These are phyloP conservation scores for Phytopythium chamaehyphon DNA, from an alignment of 352 stramenopile species.

Conservation along the genomic window DNA sequence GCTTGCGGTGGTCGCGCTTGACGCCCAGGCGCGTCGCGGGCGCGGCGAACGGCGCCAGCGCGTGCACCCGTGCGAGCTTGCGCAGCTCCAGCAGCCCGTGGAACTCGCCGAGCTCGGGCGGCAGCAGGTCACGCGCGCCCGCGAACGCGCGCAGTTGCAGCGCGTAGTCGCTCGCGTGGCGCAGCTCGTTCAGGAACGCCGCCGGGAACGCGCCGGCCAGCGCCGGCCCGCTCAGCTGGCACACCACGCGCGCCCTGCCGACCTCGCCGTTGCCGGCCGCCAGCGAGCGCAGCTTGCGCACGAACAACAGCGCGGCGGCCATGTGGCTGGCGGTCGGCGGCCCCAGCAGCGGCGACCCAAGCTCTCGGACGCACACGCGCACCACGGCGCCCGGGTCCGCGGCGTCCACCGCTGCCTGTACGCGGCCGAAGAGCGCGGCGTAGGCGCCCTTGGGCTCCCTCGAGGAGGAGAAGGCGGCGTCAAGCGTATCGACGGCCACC, in stretches of 20 bases:
- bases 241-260: slow-evolving; percentile 13
- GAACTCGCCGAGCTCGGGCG: slow-evolving; percentile 56
- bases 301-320: slow-evolving; percentile 32
- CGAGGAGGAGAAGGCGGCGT: background rate
- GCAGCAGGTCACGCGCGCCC: slow-evolving; percentile 50
- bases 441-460: slow-evolving; percentile 18
- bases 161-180: slow-evolving; percentile 53
- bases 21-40: slow-evolving; percentile 57
- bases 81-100: slow-evolving; percentile 49
- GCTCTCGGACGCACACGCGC: slow-evolving; percentile 34
- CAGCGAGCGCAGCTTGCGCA: slow-evolving; percentile 27
- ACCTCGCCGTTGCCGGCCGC: slow-evolving; percentile 1
- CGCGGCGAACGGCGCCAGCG: slow-evolving; percentile 46
- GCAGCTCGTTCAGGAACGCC: slow-evolving; percentile 39
- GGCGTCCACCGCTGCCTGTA: slow-evolving; percentile 18
- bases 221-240: slow-evolving; percentile 23
- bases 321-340: slow-evolving; percentile 30
- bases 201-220: slow-evolving; percentile 16
- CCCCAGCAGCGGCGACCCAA: slow-evolving; percentile 43
- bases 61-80: slow-evolving; percentile 55
- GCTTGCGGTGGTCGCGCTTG: slow-evolving; percentile 62
- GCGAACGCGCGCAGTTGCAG: slow-evolving; percentile 56
- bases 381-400: slow-evolving; percentile 17
- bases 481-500: slow-evolving; percentile 19
- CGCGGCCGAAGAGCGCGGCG: slow-evolving; percentile 15